phyloP scores from a whole-genome alignment of 108 stramenopile species.

The Nitzschia inconspicua region DNA sequence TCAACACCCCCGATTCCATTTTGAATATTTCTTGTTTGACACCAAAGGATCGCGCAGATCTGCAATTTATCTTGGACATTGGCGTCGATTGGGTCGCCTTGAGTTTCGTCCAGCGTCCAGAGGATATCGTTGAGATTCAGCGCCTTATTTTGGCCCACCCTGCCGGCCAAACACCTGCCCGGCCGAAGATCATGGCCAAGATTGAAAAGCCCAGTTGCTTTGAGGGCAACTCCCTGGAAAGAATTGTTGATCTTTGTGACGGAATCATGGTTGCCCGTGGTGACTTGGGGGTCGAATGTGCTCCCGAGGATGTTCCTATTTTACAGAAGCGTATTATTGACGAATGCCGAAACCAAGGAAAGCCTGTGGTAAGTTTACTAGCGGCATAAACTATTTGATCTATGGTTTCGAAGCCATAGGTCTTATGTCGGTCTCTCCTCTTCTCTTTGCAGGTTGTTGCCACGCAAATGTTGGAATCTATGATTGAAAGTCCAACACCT shows the following conservation, averaged over 20 bases:
- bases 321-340: slow-evolving; percentile 87
- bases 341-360: slow-evolving; percentile 77
- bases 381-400: slow-evolving; percentile 56
- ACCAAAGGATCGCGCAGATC: slow-evolving; percentile 80
- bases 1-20: slow-evolving; percentile 78
- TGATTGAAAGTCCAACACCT: slow-evolving; percentile 79
- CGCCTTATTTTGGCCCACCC: slow-evolving; percentile 46
- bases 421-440: too few relatives aligned
- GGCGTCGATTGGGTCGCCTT: slow-evolving; percentile 84
- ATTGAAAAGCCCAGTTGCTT: slow-evolving; percentile 70
- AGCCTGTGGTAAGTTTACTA: too few relatives aligned
- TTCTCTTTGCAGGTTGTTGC: too few relatives aligned
- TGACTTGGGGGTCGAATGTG: slow-evolving; percentile 96
- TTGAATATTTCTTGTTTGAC: slow-evolving; percentile 81
- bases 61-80: slow-evolving; percentile 66
- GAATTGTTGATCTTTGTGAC: slow-evolving; percentile 81
- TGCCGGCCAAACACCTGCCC: slow-evolving; percentile 23
- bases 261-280: slow-evolving; percentile 98
- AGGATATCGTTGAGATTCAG: slow-evolving; percentile 63
- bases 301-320: slow-evolving; percentile 89
- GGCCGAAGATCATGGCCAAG: slow-evolving; percentile 75
- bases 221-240: slow-evolving; percentile 53
- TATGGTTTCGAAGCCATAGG: slow-evolving; percentile 63
- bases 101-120: slow-evolving; percentile 74
- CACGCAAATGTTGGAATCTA: slow-evolving; percentile 81